A percentile compares a stretch with the other conserved stretches of the same genome.
Conservation (phyloP, 805 yeast genomes). For the Candida quercuum region DNA sequence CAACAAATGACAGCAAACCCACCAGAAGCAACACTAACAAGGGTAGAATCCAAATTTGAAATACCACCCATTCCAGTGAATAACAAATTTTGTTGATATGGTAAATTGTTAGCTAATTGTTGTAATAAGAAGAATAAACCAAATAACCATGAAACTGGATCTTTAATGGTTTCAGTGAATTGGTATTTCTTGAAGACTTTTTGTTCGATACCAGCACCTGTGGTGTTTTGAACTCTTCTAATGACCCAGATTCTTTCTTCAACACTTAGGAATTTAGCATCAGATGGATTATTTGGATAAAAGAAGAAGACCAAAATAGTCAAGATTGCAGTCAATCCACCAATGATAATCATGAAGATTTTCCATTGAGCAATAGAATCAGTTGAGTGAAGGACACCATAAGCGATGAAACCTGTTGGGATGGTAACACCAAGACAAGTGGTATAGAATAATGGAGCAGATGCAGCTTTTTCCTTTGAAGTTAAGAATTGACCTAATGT, state of each 20-base stretch:
- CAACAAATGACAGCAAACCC: conserved; percentile 41
- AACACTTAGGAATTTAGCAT: conserved; percentile 39
- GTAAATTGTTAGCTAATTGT: conserved; percentile 47
- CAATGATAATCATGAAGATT: conserved; percentile 49
- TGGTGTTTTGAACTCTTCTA: conserved; percentile 36
- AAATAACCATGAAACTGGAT: conserved; percentile 43
- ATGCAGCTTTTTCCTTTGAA: conserved; percentile 40
- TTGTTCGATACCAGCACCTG: conserved; percentile 39
- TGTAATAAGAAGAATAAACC: conserved; percentile 35
- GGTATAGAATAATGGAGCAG: conserved; percentile 49
- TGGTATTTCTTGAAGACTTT: conserved; percentile 42
- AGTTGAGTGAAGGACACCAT: conserved; percentile 29
- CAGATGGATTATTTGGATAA: conserved; percentile 55
- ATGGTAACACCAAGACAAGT: conserved; percentile 47
- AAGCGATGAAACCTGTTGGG: conserved; percentile 46
- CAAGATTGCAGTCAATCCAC: conserved; percentile 44
- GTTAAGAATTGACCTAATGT: conserved; percentile 48
- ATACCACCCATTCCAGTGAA: conserved; percentile 41
- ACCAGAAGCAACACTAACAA: conserved; percentile 49
- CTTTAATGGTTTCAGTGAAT: conserved; percentile 43
- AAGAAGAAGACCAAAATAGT: conserved; percentile 29
- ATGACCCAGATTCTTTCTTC: conserved; percentile 44
- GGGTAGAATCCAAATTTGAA: conserved; percentile 39
- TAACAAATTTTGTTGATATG: conserved; percentile 47
- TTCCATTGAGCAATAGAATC: conserved; percentile 40